These are phyloP conservation scores for Coniochaeta hoffmannii DNA, from an alignment of 2,329 filamentous ascomycete genomes.

Conservation along the genomic window DNA sequence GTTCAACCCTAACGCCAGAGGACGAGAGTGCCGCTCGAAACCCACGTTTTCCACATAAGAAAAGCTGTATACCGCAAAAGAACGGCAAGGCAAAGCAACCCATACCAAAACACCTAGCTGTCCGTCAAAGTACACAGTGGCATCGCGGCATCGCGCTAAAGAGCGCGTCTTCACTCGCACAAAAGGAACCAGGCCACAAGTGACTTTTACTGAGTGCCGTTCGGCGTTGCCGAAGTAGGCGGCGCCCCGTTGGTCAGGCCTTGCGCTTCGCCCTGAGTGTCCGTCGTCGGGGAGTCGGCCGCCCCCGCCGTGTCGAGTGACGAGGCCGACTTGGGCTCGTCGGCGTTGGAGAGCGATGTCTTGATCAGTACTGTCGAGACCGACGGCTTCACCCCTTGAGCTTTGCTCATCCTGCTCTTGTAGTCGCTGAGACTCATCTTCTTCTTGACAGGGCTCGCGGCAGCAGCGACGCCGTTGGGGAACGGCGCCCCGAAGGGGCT, in stretches of 20 bases:
- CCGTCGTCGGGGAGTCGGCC: slow-evolving; percentile 9
- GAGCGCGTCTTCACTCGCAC: not conserved
- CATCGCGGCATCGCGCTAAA: not conserved
- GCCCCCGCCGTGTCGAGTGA: slow-evolving; percentile 7
- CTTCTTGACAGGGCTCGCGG: slow-evolving; percentile 58
- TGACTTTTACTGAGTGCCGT: not conserved
- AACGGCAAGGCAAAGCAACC: not conserved
- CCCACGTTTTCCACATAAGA: not conserved
- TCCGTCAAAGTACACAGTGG: not conserved
- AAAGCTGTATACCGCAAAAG: not conserved
- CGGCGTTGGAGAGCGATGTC: slow-evolving; percentile 24
- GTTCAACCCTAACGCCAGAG: not conserved
- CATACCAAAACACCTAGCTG: not conserved
- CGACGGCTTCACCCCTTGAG: slow-evolving; percentile 34
- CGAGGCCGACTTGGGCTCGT: slow-evolving; percentile 32
- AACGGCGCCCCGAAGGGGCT: slow-evolving; percentile 34
- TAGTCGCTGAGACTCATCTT: slow-evolving; percentile 62
- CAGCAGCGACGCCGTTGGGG: slow-evolving; percentile 35
- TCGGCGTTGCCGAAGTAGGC: not conserved
- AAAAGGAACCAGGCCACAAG: not conserved
- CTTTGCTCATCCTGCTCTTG: slow-evolving; percentile 51
- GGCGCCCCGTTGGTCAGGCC: not conserved
- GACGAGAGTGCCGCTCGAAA: not conserved
- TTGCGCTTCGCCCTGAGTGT: slow-evolving; percentile 3
- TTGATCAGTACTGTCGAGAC: slow-evolving; percentile 26